Evolutionary conservation across 2,329 filamentous ascomycete genomes (phyloP).

Genomic region (Phialemoniopsis sp.): DNA sequence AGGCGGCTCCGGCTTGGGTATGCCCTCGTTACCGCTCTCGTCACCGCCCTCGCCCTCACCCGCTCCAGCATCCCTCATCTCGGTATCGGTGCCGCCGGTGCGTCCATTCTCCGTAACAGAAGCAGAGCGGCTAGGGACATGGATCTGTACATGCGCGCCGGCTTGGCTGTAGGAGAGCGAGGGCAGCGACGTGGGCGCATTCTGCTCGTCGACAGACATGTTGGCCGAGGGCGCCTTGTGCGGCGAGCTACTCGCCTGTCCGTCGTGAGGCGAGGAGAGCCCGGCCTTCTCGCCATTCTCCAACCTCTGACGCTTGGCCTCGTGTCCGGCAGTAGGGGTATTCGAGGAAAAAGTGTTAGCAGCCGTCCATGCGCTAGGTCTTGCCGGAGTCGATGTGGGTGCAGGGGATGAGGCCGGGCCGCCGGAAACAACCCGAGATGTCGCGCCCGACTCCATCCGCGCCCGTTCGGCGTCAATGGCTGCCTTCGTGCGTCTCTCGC

Average conservation of each 20-base stretch:
- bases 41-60: neutral
- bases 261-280: slow-evolving; percentile 2
- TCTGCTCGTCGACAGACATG: neutral
- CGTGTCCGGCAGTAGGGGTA: slow-evolving; percentile 11
- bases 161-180: neutral
- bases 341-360: slow-evolving; percentile 11
- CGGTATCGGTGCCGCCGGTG: neutral
- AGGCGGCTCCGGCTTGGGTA: neutral
- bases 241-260: slow-evolving; percentile 7
- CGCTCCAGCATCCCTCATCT: neutral
- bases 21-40: neutral
- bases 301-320: slow-evolving; percentile 18
- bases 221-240: slow-evolving; percentile 7
- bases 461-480: slow-evolving; percentile 39
- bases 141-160: neutral
- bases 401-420: neutral
- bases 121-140: neutral
- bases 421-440: neutral
- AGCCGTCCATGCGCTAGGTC: slow-evolving; percentile 11
- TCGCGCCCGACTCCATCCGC: slow-evolving; percentile 20
- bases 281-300: slow-evolving; percentile 10
- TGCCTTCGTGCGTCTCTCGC: slow-evolving; percentile 39
- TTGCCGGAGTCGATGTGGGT: neutral
- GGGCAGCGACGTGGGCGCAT: neutral
- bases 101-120: neutral